phyloP scores from a whole-genome alignment of 495 filamentous ascomycete species.

The Geoglossum glabrum region DNA sequence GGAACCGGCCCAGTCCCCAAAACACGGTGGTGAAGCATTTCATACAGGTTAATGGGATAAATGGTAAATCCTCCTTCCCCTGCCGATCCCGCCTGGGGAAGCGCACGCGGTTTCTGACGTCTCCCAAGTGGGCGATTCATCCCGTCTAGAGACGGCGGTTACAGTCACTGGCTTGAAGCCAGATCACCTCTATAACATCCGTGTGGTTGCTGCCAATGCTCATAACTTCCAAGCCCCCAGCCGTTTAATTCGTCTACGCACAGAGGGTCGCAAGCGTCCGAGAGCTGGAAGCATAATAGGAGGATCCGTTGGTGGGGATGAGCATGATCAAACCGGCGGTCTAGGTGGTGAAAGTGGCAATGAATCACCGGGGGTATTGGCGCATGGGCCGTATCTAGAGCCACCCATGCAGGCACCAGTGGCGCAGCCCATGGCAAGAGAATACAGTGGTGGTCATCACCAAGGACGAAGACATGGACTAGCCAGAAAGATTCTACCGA shows the following conservation, averaged over 20 bases:
- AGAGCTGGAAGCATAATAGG: neutral
- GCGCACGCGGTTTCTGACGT: neutral
- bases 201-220: conserved; percentile 71
- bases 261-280: conserved; percentile 27
- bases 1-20: conserved; percentile 60
- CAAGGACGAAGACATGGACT: neutral
- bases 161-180: conserved; percentile 72
- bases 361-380: conserved; percentile 2
- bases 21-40: conserved; percentile 69
- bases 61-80: conserved; percentile 37
- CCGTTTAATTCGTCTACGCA: conserved; percentile 61
- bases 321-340: neutral
- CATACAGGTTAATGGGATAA: conserved; percentile 81
- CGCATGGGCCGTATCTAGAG: conserved; percentile 3
- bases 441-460: neutral
- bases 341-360: neutral
- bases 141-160: conserved; percentile 67
- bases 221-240: conserved; percentile 85
- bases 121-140: conserved; percentile 65
- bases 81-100: neutral
- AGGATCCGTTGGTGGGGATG: neutral
- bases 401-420: neutral
- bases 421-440: neutral
- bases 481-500: neutral
- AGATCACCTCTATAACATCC: conserved; percentile 73